These are phyloP conservation scores for Nakazawaea wyomingensis DNA, from an alignment of 805 yeast genomes.

Conservation along the genomic window DNA sequence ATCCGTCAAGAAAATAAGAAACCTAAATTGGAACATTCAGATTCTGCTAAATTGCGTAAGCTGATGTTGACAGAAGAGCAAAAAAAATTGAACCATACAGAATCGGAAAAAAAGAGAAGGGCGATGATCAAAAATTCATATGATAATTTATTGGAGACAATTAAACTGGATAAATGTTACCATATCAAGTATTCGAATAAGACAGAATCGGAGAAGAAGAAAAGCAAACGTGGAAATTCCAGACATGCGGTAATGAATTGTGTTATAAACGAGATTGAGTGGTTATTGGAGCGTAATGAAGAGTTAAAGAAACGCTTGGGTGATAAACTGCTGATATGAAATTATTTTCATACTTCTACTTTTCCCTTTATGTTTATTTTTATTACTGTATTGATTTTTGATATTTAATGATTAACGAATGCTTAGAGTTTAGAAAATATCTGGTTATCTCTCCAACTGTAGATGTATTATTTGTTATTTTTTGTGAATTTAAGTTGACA, in stretches of 20 bases:
- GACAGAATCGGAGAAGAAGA: not conserved
- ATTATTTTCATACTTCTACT: not conserved
- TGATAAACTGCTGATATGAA: too few relatives aligned
- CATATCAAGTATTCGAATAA: not conserved
- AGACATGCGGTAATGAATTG: constrained; percentile 21
- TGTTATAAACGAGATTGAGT: constrained; percentile 25
- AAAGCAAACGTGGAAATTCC: constrained; percentile 14
- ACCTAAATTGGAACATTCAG: not conserved
- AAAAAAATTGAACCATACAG: constrained; percentile 30
- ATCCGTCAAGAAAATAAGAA: too few relatives aligned
- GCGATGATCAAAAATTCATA: constrained; percentile 31
- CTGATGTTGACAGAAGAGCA: constrained; percentile 26
- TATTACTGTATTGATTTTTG: too few relatives aligned
- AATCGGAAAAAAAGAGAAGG: constrained; percentile 34
- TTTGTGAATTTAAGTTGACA: too few relatives aligned
- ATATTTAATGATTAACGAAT: too few relatives aligned
- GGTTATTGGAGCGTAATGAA: constrained; percentile 17
- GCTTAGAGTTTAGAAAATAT: too few relatives aligned
- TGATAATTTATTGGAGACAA: constrained; percentile 23
- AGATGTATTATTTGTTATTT: too few relatives aligned
- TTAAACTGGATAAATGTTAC: constrained; percentile 7
- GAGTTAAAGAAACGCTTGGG: constrained; percentile 11
- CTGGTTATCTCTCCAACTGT: too few relatives aligned
- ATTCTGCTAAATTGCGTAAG: not conserved
- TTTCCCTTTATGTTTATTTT: too few relatives aligned